Evolutionary conservation across 345 rosid genomes (phyloP).

Genomic region (Alliaria petiolata): DNA sequence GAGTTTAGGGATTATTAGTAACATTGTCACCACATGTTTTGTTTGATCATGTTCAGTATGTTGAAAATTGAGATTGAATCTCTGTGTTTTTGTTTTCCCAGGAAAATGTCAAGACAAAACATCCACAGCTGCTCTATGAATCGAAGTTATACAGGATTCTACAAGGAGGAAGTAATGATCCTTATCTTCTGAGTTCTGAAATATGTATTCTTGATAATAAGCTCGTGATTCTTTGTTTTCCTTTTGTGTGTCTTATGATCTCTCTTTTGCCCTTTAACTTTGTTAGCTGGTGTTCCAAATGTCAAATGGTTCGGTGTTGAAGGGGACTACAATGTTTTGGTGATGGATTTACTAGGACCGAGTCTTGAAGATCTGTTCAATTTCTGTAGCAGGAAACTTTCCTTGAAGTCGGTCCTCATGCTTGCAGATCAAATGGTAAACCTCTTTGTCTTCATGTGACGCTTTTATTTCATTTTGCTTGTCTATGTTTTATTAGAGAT

Average conservation of each 20-base stretch:
- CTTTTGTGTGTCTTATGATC: slow-evolving; percentile 4
- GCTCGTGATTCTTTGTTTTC: background rate
- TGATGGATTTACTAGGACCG: slow-evolving; percentile 64
- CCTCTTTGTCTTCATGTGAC: background rate
- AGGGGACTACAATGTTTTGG: slow-evolving; percentile 56
- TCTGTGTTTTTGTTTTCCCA: slow-evolving; percentile 13
- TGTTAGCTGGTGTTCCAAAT: slow-evolving; percentile 60
- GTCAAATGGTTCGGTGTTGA: slow-evolving; percentile 67
- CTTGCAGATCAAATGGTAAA: slow-evolving; percentile 65
- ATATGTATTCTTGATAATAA: background rate
- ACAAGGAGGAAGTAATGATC: slow-evolving; percentile 83
- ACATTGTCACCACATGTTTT: background rate
- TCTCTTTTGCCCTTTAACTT: background rate
- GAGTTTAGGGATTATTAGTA: background rate
- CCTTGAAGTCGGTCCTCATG: slow-evolving; percentile 65
- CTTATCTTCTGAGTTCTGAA: background rate
- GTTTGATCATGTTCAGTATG: background rate
- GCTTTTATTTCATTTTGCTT: background rate
- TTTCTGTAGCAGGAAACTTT: slow-evolving; percentile 54
- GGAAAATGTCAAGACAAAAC: slow-evolving; percentile 92
- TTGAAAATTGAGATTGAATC: background rate
- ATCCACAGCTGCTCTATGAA: slow-evolving; percentile 86
- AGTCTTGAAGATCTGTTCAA: slow-evolving; percentile 67
- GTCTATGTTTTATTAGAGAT: no score
- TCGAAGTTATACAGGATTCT: slow-evolving; percentile 80